phyloP scores from a whole-genome alignment of 2,329 filamentous ascomycete species.

The Calonectria naviculata region DNA sequence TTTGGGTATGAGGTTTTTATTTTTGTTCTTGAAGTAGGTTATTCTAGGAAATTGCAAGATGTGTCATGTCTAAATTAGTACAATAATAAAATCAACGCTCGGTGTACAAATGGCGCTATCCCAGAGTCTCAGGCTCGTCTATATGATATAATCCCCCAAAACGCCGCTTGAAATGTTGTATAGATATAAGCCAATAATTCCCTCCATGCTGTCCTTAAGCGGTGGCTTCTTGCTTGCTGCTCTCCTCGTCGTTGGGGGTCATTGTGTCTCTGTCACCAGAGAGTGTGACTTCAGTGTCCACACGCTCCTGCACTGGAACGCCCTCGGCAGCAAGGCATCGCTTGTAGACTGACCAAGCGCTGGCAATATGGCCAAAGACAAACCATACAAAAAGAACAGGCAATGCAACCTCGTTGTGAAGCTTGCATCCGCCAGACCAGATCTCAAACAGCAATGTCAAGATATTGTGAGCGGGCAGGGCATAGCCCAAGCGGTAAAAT shows the following conservation, averaged over 20 bases:
- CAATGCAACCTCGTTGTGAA: slow-evolving; percentile 47
- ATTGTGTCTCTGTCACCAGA: not conserved
- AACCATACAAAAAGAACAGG: slow-evolving; percentile 56
- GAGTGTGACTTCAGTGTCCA: not conserved
- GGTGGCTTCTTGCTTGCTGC: not conserved
- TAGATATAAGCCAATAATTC: not conserved
- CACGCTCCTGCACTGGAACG: not conserved
- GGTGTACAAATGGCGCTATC: not conserved
- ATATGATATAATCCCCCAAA: not conserved
- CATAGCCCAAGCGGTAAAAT: slow-evolving; percentile 53
- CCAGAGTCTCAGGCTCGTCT: not conserved
- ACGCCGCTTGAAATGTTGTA: not conserved
- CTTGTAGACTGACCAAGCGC: slow-evolving; percentile 39
- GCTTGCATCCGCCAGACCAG: slow-evolving; percentile 55
- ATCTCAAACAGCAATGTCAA: slow-evolving; percentile 53
- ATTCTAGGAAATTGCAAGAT: not conserved
- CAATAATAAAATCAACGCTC: not conserved
- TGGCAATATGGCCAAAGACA: slow-evolving; percentile 39
- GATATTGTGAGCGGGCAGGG: slow-evolving; percentile 47
- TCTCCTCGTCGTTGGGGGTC: not conserved
- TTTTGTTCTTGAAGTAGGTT: not conserved
- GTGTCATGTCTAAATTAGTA: not conserved
- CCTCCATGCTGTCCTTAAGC: not conserved
- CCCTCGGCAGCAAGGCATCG: slow-evolving; percentile 28
- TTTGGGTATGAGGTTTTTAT: too few relatives aligned